These are phyloP conservation scores for Phaeomoniella chlamydospora DNA, from an alignment of 2,329 filamentous ascomycete species.

Conservation along the genomic window DNA sequence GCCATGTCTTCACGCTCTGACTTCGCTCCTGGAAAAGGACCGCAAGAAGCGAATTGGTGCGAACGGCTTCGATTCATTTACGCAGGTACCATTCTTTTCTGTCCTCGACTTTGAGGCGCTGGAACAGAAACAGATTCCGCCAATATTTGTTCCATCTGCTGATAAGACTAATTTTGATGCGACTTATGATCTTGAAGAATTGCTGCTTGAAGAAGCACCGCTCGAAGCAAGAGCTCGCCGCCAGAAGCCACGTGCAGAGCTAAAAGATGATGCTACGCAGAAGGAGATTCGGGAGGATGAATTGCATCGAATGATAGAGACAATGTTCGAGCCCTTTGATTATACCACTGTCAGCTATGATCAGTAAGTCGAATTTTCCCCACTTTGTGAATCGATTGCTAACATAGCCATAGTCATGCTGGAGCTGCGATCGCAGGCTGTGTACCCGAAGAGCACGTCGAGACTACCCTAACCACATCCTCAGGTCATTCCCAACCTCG, in stretches of 20 bases:
- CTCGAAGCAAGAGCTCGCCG: conserved; percentile 81
- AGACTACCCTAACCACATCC: conserved; percentile 5
- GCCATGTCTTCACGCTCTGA: conserved; percentile 78
- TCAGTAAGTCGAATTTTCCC: conserved; percentile 36
- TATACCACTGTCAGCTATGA: conserved; percentile 74
- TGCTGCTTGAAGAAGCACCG: conserved; percentile 86
- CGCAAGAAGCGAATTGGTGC: conserved; percentile 70
- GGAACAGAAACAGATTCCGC: conserved; percentile 75
- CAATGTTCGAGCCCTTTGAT: conserved; percentile 86
- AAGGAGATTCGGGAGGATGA: conserved; percentile 93
- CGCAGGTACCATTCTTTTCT: conserved; percentile 77
- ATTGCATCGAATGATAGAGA: conserved; percentile 85
- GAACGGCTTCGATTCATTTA: conserved; percentile 69
- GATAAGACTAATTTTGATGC: conserved; percentile 99
- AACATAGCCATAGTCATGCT: conserved; percentile 14
- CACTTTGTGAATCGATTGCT: conserved; percentile 5
- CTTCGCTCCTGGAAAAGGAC: conserved; percentile 67
- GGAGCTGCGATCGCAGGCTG: conserved; percentile 24
- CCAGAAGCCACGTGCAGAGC: conserved; percentile 80
- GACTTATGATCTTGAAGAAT: conserved; percentile 90
- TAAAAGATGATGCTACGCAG: conserved; percentile 88
- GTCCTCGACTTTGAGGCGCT: conserved; percentile 71
- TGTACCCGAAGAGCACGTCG: conserved; percentile 5
- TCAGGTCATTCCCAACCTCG: conserved; percentile 7
- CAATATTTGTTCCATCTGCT: conserved; percentile 82